phyloP scores from a whole-genome alignment of 108 stramenopile genomes.

The Discostella stelligeroides region DNA sequence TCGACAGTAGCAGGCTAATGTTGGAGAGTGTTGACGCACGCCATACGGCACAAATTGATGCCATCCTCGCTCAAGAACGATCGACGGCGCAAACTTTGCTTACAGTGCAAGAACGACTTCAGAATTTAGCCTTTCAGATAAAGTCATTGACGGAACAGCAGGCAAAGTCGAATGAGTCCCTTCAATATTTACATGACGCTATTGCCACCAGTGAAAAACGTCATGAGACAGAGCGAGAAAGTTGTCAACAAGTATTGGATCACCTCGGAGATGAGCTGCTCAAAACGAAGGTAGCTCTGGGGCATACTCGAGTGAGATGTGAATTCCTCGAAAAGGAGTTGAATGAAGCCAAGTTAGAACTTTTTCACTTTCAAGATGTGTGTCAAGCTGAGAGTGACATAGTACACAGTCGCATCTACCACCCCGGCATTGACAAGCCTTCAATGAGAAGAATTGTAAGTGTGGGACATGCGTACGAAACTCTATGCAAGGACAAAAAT shows the following conservation, averaged over 20 bases:
- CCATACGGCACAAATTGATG: conserved; percentile 23
- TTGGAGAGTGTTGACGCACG: conserved; percentile 28
- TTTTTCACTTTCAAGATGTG: conserved; percentile 29
- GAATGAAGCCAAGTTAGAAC: conserved; percentile 28
- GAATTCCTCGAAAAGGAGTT: conserved; percentile 38
- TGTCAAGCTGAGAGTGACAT: conserved; percentile 38
- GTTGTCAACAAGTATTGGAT: conserved; percentile 24
- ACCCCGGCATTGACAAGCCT: conserved; percentile 43
- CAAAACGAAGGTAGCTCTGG: conserved; percentile 37
- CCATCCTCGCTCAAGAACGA: conserved; percentile 17
- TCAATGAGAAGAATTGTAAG: conserved; percentile 36
- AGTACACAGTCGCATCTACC: conserved; percentile 22
- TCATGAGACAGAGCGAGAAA: conserved; percentile 23
- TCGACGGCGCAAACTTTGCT: conserved; percentile 30
- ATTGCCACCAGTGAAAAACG: conserved; percentile 31
- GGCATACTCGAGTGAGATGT: conserved; percentile 45
- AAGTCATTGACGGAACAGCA: conserved; percentile 25
- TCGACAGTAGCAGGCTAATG: conserved; percentile 12
- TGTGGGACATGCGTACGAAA: conserved; percentile 52
- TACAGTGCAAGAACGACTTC: conserved; percentile 14
- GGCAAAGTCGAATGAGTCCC: conserved; percentile 27
- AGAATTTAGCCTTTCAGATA: conserved; percentile 14
- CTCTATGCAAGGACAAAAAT: conserved; percentile 47
- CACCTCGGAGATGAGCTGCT: conserved; percentile 47
- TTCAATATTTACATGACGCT: conserved; percentile 16